A percentile compares a stretch with the other conserved stretches of the same genome.
Evolutionary conservation across 2,329 filamentous ascomycete species (phyloP).

Genomic region (Colletotrichum spinosum): DNA sequence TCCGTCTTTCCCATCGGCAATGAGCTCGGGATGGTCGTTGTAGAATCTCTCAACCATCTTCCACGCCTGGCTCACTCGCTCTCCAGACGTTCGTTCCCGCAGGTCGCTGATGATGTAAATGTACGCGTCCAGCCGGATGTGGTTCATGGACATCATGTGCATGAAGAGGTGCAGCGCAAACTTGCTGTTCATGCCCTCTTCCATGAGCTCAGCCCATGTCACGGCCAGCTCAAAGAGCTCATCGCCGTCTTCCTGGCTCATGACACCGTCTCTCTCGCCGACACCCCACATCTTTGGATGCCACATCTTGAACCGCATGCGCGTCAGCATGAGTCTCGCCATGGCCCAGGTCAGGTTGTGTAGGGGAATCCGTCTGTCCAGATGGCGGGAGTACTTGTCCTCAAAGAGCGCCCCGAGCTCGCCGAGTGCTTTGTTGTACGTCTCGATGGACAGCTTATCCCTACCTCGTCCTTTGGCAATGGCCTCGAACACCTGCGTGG

Average conservation of each 20-base stretch:
- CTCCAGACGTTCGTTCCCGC: conserved; percentile 37
- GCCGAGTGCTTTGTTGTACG: conserved; percentile 41
- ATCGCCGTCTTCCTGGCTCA: conserved; percentile 41
- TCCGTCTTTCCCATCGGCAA: neutral
- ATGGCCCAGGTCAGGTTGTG: conserved; percentile 41
- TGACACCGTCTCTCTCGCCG: conserved; percentile 19
- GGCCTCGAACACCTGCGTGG: conserved; percentile 38
- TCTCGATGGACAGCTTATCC: conserved; percentile 26
- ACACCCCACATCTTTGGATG: conserved; percentile 41
- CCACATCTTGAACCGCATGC: conserved; percentile 45
- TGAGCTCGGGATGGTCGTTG: conserved; percentile 38
- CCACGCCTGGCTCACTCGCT: conserved; percentile 43
- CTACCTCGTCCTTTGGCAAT: conserved; percentile 10
- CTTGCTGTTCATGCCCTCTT: conserved; percentile 40
- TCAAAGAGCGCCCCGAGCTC: conserved; percentile 44
- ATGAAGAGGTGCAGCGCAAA: conserved; percentile 45
- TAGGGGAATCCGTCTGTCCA: conserved; percentile 45
- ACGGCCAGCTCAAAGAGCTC: conserved; percentile 42
- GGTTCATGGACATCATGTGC: conserved; percentile 42
- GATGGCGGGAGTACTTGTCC: conserved; percentile 38
- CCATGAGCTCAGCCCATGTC: conserved; percentile 40
- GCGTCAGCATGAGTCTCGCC: conserved; percentile 41
- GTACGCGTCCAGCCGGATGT: conserved; percentile 43
- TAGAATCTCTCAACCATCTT: conserved; percentile 43
- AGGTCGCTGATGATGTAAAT: conserved; percentile 48